These are phyloP conservation scores for Porpolomopsis calyptriformis DNA, from an alignment of 768 basidiomycete genomes.

Conservation along the genomic window DNA sequence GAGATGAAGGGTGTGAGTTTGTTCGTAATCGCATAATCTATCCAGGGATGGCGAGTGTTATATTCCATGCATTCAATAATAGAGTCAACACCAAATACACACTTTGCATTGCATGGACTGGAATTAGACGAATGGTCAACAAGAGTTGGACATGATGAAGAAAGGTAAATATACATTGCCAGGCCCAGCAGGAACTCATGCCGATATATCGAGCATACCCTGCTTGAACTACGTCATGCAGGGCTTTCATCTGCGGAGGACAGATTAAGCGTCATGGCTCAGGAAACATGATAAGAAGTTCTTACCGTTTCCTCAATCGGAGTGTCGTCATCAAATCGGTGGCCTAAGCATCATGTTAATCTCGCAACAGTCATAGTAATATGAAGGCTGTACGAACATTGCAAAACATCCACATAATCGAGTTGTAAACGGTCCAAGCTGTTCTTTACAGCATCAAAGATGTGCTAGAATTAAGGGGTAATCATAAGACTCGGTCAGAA, in stretches of 20 bases:
- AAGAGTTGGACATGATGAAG: neutral
- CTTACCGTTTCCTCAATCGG: conserved; percentile 30
- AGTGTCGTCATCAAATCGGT: conserved; percentile 31
- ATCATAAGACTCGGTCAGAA: no score
- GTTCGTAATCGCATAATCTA: conserved; percentile 31
- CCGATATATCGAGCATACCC: conserved; percentile 36
- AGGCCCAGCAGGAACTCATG: conserved; percentile 29
- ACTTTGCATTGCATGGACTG: conserved; percentile 14
- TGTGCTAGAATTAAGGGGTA: conserved; percentile 32
- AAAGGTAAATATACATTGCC: conserved; percentile 13
- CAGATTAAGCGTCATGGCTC: neutral
- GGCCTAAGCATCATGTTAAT: conserved; percentile 12
- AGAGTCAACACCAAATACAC: neutral
- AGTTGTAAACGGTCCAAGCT: conserved; percentile 43
- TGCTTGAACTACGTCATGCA: conserved; percentile 37
- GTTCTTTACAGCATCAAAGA: conserved; percentile 41
- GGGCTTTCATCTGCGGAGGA: conserved; percentile 31
- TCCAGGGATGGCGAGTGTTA: neutral
- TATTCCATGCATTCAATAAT: neutral
- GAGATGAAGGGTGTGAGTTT: conserved; percentile 46
- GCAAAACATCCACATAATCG: conserved; percentile 51
- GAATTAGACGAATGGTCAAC: neutral
- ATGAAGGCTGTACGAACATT: conserved; percentile 26
- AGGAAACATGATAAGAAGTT: neutral
- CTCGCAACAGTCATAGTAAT: neutral